Conservation (phyloP, 1,284 basidiomycete genomes). For the Farysia itapuensis region DNA sequence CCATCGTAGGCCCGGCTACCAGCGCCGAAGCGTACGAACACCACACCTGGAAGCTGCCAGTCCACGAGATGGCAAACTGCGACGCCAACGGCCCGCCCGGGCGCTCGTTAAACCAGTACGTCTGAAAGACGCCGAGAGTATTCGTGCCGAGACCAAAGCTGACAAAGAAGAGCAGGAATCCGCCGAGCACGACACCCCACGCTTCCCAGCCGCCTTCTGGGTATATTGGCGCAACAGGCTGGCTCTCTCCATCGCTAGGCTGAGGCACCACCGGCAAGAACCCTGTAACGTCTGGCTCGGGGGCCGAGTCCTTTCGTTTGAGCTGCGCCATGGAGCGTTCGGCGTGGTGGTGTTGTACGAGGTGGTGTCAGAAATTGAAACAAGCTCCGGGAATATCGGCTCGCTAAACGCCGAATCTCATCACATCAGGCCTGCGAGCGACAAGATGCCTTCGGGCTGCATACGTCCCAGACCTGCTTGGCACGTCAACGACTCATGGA, state of each 20-base stretch:
- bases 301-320: not conserved
- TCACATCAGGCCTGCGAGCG: too few species aligned
- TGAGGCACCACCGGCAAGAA: too few species aligned
- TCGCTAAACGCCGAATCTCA: too few species aligned
- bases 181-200: conserved; percentile 2
- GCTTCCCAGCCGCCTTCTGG: conserved; percentile 7
- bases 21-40: conserved; percentile 5
- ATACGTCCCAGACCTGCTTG: too few species aligned
- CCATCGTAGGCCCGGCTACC: conserved; percentile 1
- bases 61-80: conserved; percentile 5
- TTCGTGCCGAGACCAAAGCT: conserved; percentile 8
- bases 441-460: too few species aligned
- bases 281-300: not conserved
- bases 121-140: conserved; percentile 7
- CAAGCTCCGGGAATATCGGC: too few species aligned
- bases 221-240: too few species aligned
- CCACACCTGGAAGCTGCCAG: conserved; percentile 4
- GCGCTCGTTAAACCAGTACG: conserved; percentile 8
- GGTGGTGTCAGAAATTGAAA: too few species aligned
- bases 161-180: conserved; percentile 4
- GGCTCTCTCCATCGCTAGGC: too few species aligned
- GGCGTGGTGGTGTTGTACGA: too few species aligned
- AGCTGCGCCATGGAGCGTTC: too few species aligned
- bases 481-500: too few species aligned
- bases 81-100: conserved; percentile 7